These are phyloP conservation scores for Xylaria venustula DNA, from an alignment of 495 filamentous ascomycete genomes.

Conservation along the genomic window DNA sequence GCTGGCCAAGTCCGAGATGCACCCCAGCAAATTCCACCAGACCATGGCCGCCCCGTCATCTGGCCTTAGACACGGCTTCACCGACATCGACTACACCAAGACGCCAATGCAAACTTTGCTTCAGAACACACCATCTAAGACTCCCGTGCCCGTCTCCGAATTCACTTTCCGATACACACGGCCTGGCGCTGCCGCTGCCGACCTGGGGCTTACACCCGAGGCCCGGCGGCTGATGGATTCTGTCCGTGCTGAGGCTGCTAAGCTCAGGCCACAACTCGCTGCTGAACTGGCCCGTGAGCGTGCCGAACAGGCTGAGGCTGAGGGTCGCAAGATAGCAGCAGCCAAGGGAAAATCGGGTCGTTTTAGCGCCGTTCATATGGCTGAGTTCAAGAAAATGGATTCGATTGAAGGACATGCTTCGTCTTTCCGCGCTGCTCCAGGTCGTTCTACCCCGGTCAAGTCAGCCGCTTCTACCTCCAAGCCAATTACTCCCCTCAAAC, in stretches of 20 bases:
- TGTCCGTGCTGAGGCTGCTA: conserved; percentile 64
- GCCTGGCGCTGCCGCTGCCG: conserved; percentile 48
- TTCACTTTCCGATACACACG: conserved; percentile 74
- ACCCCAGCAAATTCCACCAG: conserved; percentile 69
- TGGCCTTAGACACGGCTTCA: conserved; percentile 65
- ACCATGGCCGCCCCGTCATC: conserved; percentile 70
- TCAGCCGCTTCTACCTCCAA: conserved; percentile 64
- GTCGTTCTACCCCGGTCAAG: conserved; percentile 52
- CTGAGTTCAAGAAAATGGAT: conserved; percentile 94
- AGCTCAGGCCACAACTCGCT: conserved; percentile 63
- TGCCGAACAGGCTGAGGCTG: conserved; percentile 36
- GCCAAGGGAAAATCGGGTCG: conserved; percentile 74
- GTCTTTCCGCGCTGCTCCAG: conserved; percentile 64
- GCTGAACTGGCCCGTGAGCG: conserved; percentile 52
- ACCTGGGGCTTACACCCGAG: conserved; percentile 62
- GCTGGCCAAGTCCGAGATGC: conserved; percentile 69
- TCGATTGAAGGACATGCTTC: conserved; percentile 86
- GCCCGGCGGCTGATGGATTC: conserved; percentile 78
- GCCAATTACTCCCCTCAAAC: conserved; percentile 59
- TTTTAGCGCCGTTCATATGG: conserved; percentile 80
- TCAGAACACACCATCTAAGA: conserved; percentile 52
- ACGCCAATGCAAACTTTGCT: conserved; percentile 27
- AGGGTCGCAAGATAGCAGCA: conserved; percentile 68
- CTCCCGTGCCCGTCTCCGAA: conserved; percentile 50
- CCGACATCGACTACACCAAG: conserved; percentile 51